phyloP scores from a whole-genome alignment of 306 rosid genomes.

The Gastrolobium bilobum region DNA sequence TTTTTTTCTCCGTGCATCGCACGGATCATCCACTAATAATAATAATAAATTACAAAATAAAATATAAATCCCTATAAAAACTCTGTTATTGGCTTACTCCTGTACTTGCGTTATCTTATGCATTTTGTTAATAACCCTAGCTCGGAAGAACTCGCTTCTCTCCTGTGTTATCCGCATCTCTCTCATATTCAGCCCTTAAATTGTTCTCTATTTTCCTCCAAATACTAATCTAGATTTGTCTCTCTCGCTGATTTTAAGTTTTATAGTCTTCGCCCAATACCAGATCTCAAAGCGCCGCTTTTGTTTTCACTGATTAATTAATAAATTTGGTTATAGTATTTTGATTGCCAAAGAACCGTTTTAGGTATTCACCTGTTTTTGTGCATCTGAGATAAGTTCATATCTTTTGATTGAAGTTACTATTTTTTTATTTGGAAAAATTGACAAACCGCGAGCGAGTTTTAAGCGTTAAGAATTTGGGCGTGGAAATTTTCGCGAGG shows the following conservation, averaged over 20 bases:
- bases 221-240: slow-evolving; percentile 9
- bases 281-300: slow-evolving; percentile 50
- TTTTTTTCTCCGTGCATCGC: no score
- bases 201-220: background rate
- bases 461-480: background rate
- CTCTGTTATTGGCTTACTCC: slow-evolving; percentile 32
- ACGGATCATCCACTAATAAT: background rate
- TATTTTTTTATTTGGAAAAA: slow-evolving; percentile 7
- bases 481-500: background rate
- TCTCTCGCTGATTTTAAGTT: background rate
- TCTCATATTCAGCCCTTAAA: slow-evolving; percentile 4
- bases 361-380: slow-evolving; percentile 10
- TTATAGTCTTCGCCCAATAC: slow-evolving; percentile 4
- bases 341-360: background rate
- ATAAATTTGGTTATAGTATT: background rate
- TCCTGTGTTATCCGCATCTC: slow-evolving; percentile 3
- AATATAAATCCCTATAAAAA: slow-evolving; percentile 17
- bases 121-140: slow-evolving; percentile 55
- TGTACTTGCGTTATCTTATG: slow-evolving; percentile 52
- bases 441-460: background rate
- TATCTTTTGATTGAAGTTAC: slow-evolving; percentile 12
- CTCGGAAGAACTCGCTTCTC: slow-evolving; percentile 9
- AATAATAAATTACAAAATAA: background rate
- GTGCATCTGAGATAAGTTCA: background rate
- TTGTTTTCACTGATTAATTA: background rate